Percentiles rank a stretch among this genome's conserved stretches.
These are phyloP conservation scores for Pichia occidentalis DNA, from an alignment of 805 yeast genomes.

Conservation along the genomic window DNA sequence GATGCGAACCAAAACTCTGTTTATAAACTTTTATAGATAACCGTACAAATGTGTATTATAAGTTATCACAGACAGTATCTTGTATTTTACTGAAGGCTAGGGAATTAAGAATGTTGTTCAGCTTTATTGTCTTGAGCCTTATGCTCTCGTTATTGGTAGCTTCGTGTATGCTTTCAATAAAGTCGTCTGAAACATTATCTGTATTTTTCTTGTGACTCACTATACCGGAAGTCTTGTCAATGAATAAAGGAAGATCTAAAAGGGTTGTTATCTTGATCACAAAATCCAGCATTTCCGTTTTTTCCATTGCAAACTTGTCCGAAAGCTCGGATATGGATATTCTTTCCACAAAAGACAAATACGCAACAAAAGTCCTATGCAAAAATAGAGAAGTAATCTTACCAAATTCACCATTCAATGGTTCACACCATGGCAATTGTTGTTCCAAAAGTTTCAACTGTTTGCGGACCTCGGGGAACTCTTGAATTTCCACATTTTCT, in stretches of 20 bases:
- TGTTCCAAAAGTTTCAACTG: not conserved
- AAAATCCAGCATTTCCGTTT: not conserved
- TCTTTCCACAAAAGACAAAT: constrained; percentile 26
- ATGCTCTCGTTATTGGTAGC: constrained; percentile 12
- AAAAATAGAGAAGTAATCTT: constrained; percentile 19
- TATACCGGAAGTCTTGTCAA: constrained; percentile 15
- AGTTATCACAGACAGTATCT: no score
- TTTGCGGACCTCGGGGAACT: not conserved
- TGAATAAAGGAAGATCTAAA: constrained; percentile 23
- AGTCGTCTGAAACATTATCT: not conserved
- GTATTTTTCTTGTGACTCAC: constrained; percentile 12
- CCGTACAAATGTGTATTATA: no score
- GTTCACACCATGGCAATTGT: constrained; percentile 3
- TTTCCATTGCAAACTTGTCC: not conserved
- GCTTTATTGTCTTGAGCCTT: constrained; percentile 9
- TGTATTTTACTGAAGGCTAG: no score
- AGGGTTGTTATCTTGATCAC: constrained; percentile 15
- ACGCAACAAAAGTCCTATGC: constrained; percentile 27
- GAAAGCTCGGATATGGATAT: not conserved
- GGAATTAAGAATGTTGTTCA: not conserved
- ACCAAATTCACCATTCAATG: not conserved
- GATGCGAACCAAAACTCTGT: constrained; percentile 4
- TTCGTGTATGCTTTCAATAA: constrained; percentile 7
- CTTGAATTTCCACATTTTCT: constrained; percentile 15
- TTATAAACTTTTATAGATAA: no score